Evolutionary conservation across 1,284 basidiomycete species (phyloP), one percentile per base, ranked within the genome.

Genomic region (Bjerkandera adusta): DNA sequence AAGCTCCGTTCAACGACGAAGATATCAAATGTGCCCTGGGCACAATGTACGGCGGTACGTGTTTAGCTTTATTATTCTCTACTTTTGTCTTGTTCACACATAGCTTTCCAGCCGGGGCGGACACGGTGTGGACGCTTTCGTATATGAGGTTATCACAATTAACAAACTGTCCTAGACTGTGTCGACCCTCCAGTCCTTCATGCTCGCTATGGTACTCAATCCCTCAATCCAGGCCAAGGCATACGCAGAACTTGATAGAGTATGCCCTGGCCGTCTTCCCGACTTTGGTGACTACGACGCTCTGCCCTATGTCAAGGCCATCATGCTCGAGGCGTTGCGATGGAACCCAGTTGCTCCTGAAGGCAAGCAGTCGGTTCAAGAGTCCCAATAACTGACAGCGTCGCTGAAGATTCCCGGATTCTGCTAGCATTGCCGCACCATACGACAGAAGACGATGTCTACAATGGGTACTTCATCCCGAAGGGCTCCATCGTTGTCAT

Each of bases 391-490:
- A n/a, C n/a, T n/a, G n/a, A n/a, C n/a, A n/a, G n/a, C n/a, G n/a
- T n/a, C n/a, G n/a, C n/a, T n/a, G n/a, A n/a, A n/a, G n/a, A n/a
- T n/a, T n/a, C n/a, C n/a, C n/a, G n/a, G n/a, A n/a, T n/a, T n/a
- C n/a, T n/a, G n/a, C n/a, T n/a, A n/a, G n/a, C n/a, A n/a, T 10
- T 56, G 48, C 37, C 43, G 54, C 56, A 57, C 26, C 26, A 34
- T 29, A 39, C 16, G 22, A 27, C 34, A 29, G 13, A 54, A 34
- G 54, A 57, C 21, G 52, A 56, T 32, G 21, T 22, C 7, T 57
- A 56, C 40, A 30, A 48, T 16, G 53, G 53, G 7, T 56, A 54
- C 39, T 44, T 54, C 33, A 57, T 62, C 13, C 60, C 60, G n/a
- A 57, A 55, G 20, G 59, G 57, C 5, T 49, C 54, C 3, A 53